Conservation (phyloP, 2,329 filamentous ascomycete genomes). For the Botrytis squamosa region DNA sequence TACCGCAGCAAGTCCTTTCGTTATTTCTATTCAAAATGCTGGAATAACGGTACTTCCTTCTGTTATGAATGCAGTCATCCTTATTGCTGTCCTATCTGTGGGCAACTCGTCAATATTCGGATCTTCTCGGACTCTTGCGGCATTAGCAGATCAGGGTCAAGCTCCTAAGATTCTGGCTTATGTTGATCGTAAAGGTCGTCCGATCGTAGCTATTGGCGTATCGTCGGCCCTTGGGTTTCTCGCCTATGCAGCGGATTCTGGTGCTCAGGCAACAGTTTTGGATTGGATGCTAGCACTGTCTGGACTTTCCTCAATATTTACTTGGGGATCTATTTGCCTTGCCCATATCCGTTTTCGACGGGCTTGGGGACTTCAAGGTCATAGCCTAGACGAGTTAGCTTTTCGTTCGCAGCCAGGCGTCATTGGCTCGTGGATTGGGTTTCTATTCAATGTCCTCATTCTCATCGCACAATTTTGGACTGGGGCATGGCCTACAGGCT, state of each 20-base stretch:
- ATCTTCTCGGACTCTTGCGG: conserved; percentile 84
- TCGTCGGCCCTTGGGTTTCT: conserved; percentile 70
- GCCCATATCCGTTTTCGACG: conserved; percentile 87
- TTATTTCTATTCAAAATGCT: conserved; percentile 85
- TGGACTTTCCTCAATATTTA: conserved; percentile 72
- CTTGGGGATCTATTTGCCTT: conserved; percentile 83
- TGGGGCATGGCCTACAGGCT: conserved; percentile 72
- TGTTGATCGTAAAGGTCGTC: conserved; percentile 79
- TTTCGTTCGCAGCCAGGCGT: conserved; percentile 80
- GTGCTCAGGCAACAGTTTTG: conserved; percentile 57
- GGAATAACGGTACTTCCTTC: conserved; percentile 79
- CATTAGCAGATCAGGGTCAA: conserved; percentile 83
- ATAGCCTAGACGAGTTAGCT: conserved; percentile 72
- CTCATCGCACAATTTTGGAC: conserved; percentile 87
- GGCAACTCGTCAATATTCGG: conserved; percentile 92
- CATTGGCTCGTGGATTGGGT: conserved; percentile 75
- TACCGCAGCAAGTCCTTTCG: conserved; percentile 81
- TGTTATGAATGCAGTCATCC: conserved; percentile 93
- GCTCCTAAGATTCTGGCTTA: conserved; percentile 76
- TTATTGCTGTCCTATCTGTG: conserved; percentile 85
- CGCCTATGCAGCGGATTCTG: conserved; percentile 70
- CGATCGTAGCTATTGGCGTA: conserved; percentile 68
- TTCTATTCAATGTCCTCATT: conserved; percentile 72
- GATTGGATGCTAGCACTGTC: conserved; percentile 78
- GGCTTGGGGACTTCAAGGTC: conserved; percentile 71